Base-by-base conservation (phyloP, 2,329 filamentous ascomycete species). In the Nannizzia gypsea region DNA sequence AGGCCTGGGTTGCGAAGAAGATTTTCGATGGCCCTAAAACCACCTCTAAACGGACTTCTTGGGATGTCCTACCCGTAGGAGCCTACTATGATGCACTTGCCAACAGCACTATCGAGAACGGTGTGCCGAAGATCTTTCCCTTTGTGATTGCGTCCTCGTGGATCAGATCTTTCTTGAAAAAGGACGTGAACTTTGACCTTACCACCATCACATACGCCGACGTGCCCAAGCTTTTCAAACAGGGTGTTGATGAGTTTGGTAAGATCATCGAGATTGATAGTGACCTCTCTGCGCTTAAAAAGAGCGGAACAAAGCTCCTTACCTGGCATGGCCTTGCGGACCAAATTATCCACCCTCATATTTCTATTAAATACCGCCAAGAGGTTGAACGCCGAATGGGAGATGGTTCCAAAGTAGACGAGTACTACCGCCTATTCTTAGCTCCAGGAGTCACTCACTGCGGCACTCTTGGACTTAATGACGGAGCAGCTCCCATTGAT, bases 371-470 rank as follows among this genome's bases (percentile, higher is more conserved):
- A 31, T 59, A 40, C 13, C 38, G 34, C 55, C 38, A 57, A 20
- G 34, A 42, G 8, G 55, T 57, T 9, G 34, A 57, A 20, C 17
- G 3, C 6, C 17, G 15, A n/a, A 24, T 57, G 17, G 50, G 50
- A 31, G 50, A 26, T 13, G 17, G 17, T n/a, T 6, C 17, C 2
- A 24, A 57, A 6, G 34, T 57, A 22, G 34, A 40, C 20, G n/a
- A 57, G 1, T 57, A 40, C 38, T 57, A 42, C 34, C 55, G 55
- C 8, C 28, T 57, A 6, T 57, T 42, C 17, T 42, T 57, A 34
- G 55, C 38, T 15, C 55, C 55, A n/a, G 55, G 55, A 40, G 38
- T 57, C 15, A 44, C 26, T 20, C 55, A 57, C 55, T 57, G 55
- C 34, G 55, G 55, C 17, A n/a, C n/a, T 54, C 48, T 54, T 54